Percentiles rank a stretch among this genome's conserved stretches.
phyloP scores from a whole-genome alignment of 2,329 filamentous ascomycete genomes.

The Ceratocystis albifundus region DNA sequence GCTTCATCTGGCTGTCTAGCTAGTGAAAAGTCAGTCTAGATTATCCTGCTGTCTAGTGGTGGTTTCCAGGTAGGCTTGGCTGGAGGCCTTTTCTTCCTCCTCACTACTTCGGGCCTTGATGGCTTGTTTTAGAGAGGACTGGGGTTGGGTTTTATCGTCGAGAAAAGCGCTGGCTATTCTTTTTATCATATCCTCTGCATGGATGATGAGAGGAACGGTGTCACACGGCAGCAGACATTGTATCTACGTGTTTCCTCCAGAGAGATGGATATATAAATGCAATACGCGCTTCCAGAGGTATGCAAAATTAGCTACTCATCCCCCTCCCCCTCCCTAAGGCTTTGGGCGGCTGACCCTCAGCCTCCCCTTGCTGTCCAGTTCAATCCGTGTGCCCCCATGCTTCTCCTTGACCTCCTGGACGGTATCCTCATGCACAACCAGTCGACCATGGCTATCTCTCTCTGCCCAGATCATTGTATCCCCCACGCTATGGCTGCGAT shows the following conservation, averaged over 20 bases:
- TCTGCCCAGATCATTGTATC: conserved; percentile 9
- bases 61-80: neutral
- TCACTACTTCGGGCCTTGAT: conserved; percentile 24
- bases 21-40: neutral
- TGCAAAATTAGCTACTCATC: neutral
- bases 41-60: neutral
- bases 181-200: no score
- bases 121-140: conserved; percentile 22
- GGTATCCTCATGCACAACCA: conserved; percentile 52
- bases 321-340: no score
- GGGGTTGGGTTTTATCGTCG: neutral
- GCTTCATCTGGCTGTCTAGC: neutral
- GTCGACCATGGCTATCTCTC: conserved; percentile 39
- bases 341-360: conserved; percentile 73
- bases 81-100: conserved; percentile 22
- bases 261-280: no score
- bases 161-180: neutral
- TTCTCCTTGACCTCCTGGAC: conserved; percentile 45
- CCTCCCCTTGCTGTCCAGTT: conserved; percentile 93
- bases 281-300: no score
- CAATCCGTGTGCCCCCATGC: conserved; percentile 53
- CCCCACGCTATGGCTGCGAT: conserved; percentile 3
- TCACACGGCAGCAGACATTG: no score
- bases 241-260: no score
- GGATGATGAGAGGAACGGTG: no score